Conservation (phyloP, 1,139 yeast species). For the Kluyveromyces sp. region DNA sequence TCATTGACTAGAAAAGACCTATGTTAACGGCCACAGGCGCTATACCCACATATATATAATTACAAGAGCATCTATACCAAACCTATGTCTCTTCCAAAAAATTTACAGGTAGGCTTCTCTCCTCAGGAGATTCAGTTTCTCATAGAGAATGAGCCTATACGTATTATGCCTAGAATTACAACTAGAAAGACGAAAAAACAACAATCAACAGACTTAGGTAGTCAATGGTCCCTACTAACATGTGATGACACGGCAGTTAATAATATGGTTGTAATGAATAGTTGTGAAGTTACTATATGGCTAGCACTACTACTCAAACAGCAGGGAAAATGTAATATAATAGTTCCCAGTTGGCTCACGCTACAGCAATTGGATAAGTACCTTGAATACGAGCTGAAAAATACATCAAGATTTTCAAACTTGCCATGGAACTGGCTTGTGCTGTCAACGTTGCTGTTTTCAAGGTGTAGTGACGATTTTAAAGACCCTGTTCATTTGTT, state of each 20-base stretch:
- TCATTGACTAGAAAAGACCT: no score
- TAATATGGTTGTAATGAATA: constrained; percentile 52
- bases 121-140: constrained; percentile 77
- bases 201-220: constrained; percentile 1
- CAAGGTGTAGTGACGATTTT: constrained; percentile 65
- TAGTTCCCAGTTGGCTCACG: constrained; percentile 84
- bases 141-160: constrained; percentile 71
- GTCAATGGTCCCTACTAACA: constrained; percentile 21
- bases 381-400: constrained; percentile 60
- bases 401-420: constrained; percentile 53
- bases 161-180: constrained; percentile 53
- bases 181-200: constrained; percentile 17
- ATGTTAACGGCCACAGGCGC: no score
- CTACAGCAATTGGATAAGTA: constrained; percentile 45
- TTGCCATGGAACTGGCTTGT: constrained; percentile 91
- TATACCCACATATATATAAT: no score
- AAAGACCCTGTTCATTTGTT: constrained; percentile 52
- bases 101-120: constrained; percentile 49
- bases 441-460: constrained; percentile 56
- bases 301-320: constrained; percentile 73
- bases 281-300: constrained; percentile 79
- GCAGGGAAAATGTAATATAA: constrained; percentile 78
- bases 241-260: constrained; percentile 41
- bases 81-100: constrained; percentile 57
- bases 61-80: no score